phyloP scores from a whole-genome alignment of 495 filamentous ascomycete species.

The Neurospora africana region DNA sequence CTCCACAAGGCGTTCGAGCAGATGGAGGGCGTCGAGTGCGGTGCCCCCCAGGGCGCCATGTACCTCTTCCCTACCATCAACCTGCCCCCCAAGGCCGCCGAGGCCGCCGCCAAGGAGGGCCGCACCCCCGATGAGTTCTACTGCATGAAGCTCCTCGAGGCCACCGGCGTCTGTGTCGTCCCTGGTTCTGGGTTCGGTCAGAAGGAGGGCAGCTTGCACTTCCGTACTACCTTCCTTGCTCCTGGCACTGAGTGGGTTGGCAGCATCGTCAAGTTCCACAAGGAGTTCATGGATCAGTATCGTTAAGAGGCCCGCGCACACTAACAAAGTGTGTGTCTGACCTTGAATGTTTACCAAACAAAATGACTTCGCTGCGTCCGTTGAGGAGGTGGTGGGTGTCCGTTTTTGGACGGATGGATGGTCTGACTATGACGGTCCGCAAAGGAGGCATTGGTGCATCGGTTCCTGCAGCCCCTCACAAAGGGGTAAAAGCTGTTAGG shows the following conservation, averaged over 20 bases:
- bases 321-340: background rate
- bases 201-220: constrained; percentile 82
- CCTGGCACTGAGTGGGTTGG: constrained; percentile 94
- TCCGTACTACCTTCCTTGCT: constrained; percentile 92
- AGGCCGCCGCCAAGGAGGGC: constrained; percentile 61
- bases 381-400: background rate
- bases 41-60: constrained; percentile 84
- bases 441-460: background rate
- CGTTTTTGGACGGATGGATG: background rate
- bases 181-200: constrained; percentile 91
- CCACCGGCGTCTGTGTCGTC: constrained; percentile 91
- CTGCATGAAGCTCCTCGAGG: constrained; percentile 77
- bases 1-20: constrained; percentile 79
- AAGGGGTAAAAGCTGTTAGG: background rate
- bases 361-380: background rate
- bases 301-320: constrained; percentile 15
- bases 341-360: too few relatives aligned
- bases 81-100: constrained; percentile 61
- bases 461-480: background rate
- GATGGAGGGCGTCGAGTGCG: constrained; percentile 93
- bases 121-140: constrained; percentile 87
- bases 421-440: background rate
- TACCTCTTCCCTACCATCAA: constrained; percentile 95
- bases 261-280: constrained; percentile 78
- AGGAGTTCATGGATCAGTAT: constrained; percentile 83